Percentiles rank a stretch among this genome's conserved stretches.
Evolutionary conservation across 2,329 filamentous ascomycete species (phyloP).

Genomic region (Thermoascus crustaceus): DNA sequence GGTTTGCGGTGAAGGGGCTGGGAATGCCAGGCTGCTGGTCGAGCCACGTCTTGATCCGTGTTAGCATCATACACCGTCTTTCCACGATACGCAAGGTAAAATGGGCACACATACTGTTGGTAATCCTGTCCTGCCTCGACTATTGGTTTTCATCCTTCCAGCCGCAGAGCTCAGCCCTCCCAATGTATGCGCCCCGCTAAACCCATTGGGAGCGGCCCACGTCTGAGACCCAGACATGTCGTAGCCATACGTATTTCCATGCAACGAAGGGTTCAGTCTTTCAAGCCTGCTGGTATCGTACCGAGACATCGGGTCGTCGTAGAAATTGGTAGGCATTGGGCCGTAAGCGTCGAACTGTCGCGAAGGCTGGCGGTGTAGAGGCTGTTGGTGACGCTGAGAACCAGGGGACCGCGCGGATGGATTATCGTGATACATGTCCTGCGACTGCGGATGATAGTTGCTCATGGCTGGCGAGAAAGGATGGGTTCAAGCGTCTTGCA

Average conservation of each 20-base stretch:
- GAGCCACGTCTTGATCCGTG: conserved; percentile 50
- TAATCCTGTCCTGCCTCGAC: conserved; percentile 52
- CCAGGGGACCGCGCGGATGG: conserved; percentile 63
- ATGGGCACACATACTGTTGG: conserved; percentile 57
- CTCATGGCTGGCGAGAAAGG: conserved; percentile 18
- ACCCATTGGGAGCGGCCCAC: conserved; percentile 72
- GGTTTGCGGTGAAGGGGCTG: conserved; percentile 38
- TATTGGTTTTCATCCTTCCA: conserved; percentile 48
- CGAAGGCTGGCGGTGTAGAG: conserved; percentile 62
- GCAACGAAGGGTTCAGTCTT: conserved; percentile 51
- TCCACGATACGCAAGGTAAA: conserved; percentile 5
- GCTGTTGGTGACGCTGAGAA: conserved; percentile 59
- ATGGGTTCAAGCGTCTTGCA: not conserved
- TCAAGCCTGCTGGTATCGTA: conserved; percentile 50
- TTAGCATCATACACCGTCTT: conserved; percentile 5
- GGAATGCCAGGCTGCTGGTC: conserved; percentile 47
- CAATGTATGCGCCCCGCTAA: conserved; percentile 57
- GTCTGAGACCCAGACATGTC: conserved; percentile 63
- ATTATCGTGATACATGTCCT: conserved; percentile 61
- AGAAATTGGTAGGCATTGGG: conserved; percentile 59
- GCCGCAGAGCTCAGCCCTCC: conserved; percentile 54
- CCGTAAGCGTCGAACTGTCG: conserved; percentile 69
- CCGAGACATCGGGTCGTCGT: conserved; percentile 58
- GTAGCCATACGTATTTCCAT: conserved; percentile 55
- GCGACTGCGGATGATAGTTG: conserved; percentile 18